Evolutionary conservation across 2,329 filamentous ascomycete species (phyloP), one percentile per base, ranked within the genome.

Genomic region (Cytospora leucostoma): DNA sequence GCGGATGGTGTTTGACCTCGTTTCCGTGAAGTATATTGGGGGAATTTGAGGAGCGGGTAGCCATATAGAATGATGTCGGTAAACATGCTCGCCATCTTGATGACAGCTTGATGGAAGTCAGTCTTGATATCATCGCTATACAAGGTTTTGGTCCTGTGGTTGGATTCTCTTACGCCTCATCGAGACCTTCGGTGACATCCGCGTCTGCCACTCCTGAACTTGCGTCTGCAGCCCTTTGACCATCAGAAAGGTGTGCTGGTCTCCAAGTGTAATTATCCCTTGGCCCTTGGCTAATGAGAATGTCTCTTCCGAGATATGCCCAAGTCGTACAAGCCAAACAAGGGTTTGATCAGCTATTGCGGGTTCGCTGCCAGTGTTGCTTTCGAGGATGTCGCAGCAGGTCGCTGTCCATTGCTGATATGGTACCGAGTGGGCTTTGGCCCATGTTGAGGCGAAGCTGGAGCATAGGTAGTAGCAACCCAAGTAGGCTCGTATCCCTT

Each of bases 171-270:
- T 67, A 74, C 71, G 63, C 17, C 69, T 68, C 6, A 70, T 67
- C 3, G 73, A 70, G 19, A 80, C 64, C 10, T 73, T 67, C 1
- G 68, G 66, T 0, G 77, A 69, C 58, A 84, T 78, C 2, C 63
- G 65, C 7, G 68, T 65, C 49, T 77, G 74, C 67, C 78, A 76
- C 47, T 82, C 78, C n/a, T 69, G 67, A 10, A 80, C 70, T 66
- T 84, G 80, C 3, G 77, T 70, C 63, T 82, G 79, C 34, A 84
- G 74, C 0, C 82, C 82, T 2, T 77, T 72, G n/a, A 80, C 69
- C 64, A 84, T 74, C 19, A 84, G 73, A 3, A 73, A 71, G 21
- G 72, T 74, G 52, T 83, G 79, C 62, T 80, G 75, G 44, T 77
- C 72, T 63, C 69, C 73, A 69, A 67, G 32, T 77, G 69, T 6